These are phyloP conservation scores for Rhodotorula sp. DNA, from an alignment of 1,284 basidiomycete genomes.

Conservation along the genomic window DNA sequence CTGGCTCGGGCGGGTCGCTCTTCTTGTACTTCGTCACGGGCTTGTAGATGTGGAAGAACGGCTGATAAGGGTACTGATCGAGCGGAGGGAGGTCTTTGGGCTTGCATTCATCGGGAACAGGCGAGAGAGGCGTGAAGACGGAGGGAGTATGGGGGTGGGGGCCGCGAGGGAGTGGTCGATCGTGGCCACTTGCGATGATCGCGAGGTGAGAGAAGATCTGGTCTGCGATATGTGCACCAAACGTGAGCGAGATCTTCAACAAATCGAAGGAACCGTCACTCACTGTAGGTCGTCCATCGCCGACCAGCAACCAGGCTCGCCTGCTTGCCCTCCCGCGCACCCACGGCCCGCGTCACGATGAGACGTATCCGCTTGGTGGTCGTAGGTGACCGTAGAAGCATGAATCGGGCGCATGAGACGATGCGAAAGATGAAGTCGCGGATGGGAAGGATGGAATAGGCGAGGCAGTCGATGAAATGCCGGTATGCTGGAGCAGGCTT, in stretches of 20 bases:
- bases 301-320: constrained; percentile 24
- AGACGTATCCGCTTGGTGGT: neutral
- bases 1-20: constrained; percentile 71
- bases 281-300: constrained; percentile 43
- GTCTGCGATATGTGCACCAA: constrained; percentile 30
- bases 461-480: neutral
- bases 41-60: constrained; percentile 92
- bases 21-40: constrained; percentile 81
- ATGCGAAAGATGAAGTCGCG: constrained; percentile 3
- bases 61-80: constrained; percentile 63
- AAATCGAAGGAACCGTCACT: neutral
- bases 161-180: constrained; percentile 34
- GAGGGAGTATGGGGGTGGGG: constrained; percentile 43
- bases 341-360: neutral
- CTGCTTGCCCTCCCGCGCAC: constrained; percentile 22
- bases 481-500: constrained; percentile 8
- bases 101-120: neutral
- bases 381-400: neutral
- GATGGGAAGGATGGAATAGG: neutral
- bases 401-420: too few species aligned
- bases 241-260: neutral
- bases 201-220: constrained; percentile 67
- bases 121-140: constrained; percentile 39
- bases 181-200: constrained; percentile 63
- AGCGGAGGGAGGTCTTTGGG: constrained; percentile 4